Evolutionary conservation across 352 stramenopile species (phyloP), one percentile per base, ranked within the genome.

Genomic region (Plasmopara viticola): DNA sequence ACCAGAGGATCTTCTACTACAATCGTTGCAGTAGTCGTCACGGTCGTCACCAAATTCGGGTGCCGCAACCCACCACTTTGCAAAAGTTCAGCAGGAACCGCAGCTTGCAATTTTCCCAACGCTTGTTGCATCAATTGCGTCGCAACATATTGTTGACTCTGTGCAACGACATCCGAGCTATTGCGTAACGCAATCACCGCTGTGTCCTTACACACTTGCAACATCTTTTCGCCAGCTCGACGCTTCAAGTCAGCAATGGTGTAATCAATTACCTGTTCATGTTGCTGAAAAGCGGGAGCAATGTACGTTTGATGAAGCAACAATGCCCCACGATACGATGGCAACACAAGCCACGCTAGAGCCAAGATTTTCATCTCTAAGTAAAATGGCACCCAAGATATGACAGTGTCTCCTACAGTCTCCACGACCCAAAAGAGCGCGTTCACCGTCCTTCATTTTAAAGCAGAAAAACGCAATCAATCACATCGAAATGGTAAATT

Each of bases 321-420:
- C 7, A 72, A 44, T 8, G 75, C 72, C 9, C 78, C 78, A 13
- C 64, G 60, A 48, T 79, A 84, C 2, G 67, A 63, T 9, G 78
- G 78, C 41, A 90, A 31, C 28, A 83, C 78, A 25, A 90, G 70
- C 78, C 78, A 90, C 25, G 72, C 66, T n/a, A 90, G 51, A 13
- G 84, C 53, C 42, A 68, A 66, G 50, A 90, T 72, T 62, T 90
- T 90, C 54, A 72, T 70, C 49, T 87, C 78, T 15, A 73, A 75
- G 64, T 90, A 90, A 56, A 90, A 81, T 6, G 78, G 76, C 45
- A 89, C 43, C 72, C 74, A 89, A 0, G 60, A 65, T 20, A 86
- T 66, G 43, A 74, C 50, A 0, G 69, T 74, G 56, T 87, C 78
- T 18, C 72, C 72, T 17, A 89, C 64, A 33, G 74, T 70, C 60